A percentile compares a stretch with the other conserved stretches of the same genome.
Conservation (phyloP, 306 rosid genomes). For the Gastrolobium bilobum region DNA sequence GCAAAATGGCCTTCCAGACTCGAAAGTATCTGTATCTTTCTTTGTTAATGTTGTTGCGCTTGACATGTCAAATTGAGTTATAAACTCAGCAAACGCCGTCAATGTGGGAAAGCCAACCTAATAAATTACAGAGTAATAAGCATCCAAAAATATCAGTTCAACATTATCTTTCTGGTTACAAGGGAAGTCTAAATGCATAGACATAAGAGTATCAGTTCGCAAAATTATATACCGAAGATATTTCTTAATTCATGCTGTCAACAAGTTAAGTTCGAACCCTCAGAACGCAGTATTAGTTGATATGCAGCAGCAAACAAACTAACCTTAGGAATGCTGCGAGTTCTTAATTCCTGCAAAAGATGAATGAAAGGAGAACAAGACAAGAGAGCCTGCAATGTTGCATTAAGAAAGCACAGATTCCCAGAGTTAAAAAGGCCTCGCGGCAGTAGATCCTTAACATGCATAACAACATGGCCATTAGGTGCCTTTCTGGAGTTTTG, state of each 20-base stretch:
- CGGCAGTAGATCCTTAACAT: constrained; percentile 61
- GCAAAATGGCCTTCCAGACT: constrained; percentile 78
- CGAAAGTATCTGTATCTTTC: constrained; percentile 63
- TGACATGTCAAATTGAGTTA: constrained; percentile 77
- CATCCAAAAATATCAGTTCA: constrained; percentile 35
- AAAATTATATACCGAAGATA: constrained; percentile 4
- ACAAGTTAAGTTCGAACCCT: constrained; percentile 22
- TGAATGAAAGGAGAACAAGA: constrained; percentile 88
- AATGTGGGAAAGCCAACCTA: constrained; percentile 86
- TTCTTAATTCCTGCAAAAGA: constrained; percentile 76
- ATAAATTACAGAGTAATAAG: constrained; percentile 35
- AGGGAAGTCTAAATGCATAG: constrained; percentile 14
- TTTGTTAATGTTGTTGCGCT: constrained; percentile 54
- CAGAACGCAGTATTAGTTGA: constrained; percentile 10
- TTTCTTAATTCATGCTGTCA: neutral
- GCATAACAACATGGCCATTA: constrained; percentile 56
- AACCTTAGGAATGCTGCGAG: constrained; percentile 78
- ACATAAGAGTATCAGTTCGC: neutral
- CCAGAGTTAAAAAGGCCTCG: constrained; percentile 89
- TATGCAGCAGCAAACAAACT: constrained; percentile 28
- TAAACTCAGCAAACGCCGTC: constrained; percentile 78
- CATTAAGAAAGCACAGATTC: constrained; percentile 90
- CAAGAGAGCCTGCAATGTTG: constrained; percentile 91
- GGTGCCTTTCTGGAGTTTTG: constrained; percentile 56
- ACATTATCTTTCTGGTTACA: neutral